Conservation (phyloP, 2,329 filamentous ascomycete genomes). For the Penicillium sp. region DNA sequence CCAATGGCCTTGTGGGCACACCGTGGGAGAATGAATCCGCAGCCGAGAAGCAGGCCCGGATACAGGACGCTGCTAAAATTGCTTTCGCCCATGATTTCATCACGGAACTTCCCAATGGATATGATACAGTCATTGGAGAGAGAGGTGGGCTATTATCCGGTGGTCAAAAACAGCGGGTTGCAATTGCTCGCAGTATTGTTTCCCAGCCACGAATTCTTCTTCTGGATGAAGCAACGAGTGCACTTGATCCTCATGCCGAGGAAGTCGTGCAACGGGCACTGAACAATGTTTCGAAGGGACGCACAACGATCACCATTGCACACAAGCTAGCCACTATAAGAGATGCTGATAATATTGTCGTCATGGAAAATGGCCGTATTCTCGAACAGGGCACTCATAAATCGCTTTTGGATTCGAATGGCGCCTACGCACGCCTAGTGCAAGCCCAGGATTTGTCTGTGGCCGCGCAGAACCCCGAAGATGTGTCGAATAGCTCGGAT, state of each 20-base stretch:
- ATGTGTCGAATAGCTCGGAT: neutral
- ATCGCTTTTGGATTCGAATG: slow-evolving; percentile 28
- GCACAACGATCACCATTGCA: slow-evolving; percentile 35
- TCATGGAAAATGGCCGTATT: slow-evolving; percentile 38
- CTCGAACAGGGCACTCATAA: slow-evolving; percentile 40
- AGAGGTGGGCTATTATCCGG: slow-evolving; percentile 73
- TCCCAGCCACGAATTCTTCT: slow-evolving; percentile 74
- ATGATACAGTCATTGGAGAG: slow-evolving; percentile 76
- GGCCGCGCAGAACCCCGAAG: slow-evolving; percentile 11
- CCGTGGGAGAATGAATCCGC: slow-evolving; percentile 53
- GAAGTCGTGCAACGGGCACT: slow-evolving; percentile 76
- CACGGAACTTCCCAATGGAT: slow-evolving; percentile 62
- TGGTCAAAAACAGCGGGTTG: slow-evolving; percentile 87
- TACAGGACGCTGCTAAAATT: slow-evolving; percentile 12
- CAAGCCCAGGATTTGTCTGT: slow-evolving; percentile 41
- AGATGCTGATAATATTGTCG: slow-evolving; percentile 40
- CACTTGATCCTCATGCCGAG: slow-evolving; percentile 79
- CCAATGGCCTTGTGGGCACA: slow-evolving; percentile 53
- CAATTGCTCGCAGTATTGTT: slow-evolving; percentile 72
- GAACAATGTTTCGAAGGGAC: slow-evolving; percentile 57
- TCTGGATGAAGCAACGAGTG: slow-evolving; percentile 82
- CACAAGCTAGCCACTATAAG: slow-evolving; percentile 40
- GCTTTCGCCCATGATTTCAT: slow-evolving; percentile 71
- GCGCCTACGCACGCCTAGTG: slow-evolving; percentile 36
- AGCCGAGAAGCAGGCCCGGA: slow-evolving; percentile 38